phyloP scores from a whole-genome alignment of 176 grass and related monocot genomes.

The Aegilops umbellulata region DNA sequence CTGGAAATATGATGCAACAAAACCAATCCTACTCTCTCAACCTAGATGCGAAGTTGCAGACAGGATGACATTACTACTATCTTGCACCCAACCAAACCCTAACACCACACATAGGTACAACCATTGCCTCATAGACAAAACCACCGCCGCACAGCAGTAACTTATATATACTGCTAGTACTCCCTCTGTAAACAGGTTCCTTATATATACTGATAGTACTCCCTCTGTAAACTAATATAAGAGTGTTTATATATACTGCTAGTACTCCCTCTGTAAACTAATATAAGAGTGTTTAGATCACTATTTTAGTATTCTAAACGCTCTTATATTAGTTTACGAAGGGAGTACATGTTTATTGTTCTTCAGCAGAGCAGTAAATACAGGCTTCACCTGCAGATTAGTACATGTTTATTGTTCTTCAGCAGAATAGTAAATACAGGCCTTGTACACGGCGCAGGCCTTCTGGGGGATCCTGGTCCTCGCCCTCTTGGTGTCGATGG shows the following conservation, averaged over 20 bases:
- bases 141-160: background rate
- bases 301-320: no score
- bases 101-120: background rate
- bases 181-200: no score
- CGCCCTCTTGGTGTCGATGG: slow-evolving; percentile 51
- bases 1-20: background rate
- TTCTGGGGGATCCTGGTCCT: slow-evolving; percentile 63
- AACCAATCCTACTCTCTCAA: background rate
- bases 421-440: slow-evolving; percentile 34
- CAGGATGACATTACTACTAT: background rate
- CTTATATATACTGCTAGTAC: slow-evolving; percentile 1
- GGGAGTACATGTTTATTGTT: slow-evolving; percentile 35
- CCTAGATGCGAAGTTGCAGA: background rate
- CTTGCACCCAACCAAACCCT: background rate
- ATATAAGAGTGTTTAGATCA: no score
- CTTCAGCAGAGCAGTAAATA: slow-evolving; percentile 29
- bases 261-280: no score
- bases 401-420: slow-evolving; percentile 34
- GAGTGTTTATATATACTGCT: no score
- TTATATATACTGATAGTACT: background rate
- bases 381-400: slow-evolving; percentile 5
- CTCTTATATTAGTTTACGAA: no score
- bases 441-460: slow-evolving; percentile 53
- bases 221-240: no score
- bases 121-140: background rate